A percentile compares a stretch with the other conserved stretches of the same genome.
Conservation (phyloP, 164 flowering plant genomes). For the Vitis vinifera region ASM3070453v1 NC_081818.1:21051001-21051500, state of each 20-base stretch:
- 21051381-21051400: conserved; percentile 18
- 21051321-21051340: conserved; percentile 50
- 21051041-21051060: no score
- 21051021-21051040: no score
- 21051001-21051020: no score
- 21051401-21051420: neutral
- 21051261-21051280: conserved; percentile 24
- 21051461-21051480: neutral
- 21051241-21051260: conserved; percentile 36
- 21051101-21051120: no score
- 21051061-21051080: neutral
- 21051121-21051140: no score
- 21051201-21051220: conserved; percentile 10
- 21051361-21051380: conserved; percentile 31
- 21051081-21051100: neutral
- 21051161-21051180: neutral
- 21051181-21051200: conserved; percentile 27
- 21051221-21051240: conserved; percentile 30
- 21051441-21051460: neutral
- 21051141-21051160: neutral
- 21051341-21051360: conserved; percentile 16
- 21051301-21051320: conserved; percentile 34
- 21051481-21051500: conserved; percentile 17
- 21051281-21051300: conserved; percentile 23
- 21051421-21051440: neutral